Evolutionary conservation across 2,329 filamentous ascomycete genomes (phyloP).

Genomic region (Hymenoscyphus infarciens): DNA sequence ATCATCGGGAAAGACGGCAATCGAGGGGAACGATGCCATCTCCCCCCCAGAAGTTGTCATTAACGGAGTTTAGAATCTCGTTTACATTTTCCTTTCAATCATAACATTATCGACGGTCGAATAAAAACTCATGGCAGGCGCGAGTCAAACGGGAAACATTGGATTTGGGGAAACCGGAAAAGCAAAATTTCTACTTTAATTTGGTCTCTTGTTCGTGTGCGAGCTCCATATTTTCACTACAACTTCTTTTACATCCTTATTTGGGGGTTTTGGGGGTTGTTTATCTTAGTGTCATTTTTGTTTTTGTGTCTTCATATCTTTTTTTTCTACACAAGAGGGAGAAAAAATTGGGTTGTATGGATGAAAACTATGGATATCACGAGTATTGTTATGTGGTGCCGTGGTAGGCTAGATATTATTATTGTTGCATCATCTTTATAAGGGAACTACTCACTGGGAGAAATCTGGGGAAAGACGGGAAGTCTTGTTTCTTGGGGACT

Average conservation of each 20-base stretch:
- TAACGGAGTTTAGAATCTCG: constrained; percentile 24
- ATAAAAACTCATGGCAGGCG: constrained; percentile 22
- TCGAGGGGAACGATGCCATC: constrained; percentile 19
- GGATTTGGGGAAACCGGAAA: constrained; percentile 20
- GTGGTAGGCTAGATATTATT: constrained; percentile 3
- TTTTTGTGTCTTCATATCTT: background rate
- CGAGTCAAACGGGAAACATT: constrained; percentile 19
- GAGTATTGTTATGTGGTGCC: constrained; percentile 7
- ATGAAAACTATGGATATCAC: constrained; percentile 12
- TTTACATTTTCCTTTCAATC: constrained; percentile 13
- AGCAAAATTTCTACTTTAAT: constrained; percentile 20
- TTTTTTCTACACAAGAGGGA: background rate
- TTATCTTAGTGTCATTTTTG: constrained; percentile 7
- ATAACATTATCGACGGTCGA: constrained; percentile 17
- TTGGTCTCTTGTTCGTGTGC: constrained; percentile 20
- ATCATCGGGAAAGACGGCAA: constrained; percentile 23
- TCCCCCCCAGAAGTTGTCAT: constrained; percentile 31
- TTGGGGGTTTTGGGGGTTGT: background rate
- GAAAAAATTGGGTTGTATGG: constrained; percentile 10
- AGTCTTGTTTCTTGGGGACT: background rate
- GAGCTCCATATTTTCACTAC: background rate
- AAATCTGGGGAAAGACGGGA: background rate
- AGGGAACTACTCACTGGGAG: background rate
- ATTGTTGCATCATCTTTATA: background rate
- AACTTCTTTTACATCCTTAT: constrained; percentile 13